These are phyloP conservation scores for Fusarium sp. DNA, from an alignment of 2,329 filamentous ascomycete genomes.

Conservation along the genomic window DNA sequence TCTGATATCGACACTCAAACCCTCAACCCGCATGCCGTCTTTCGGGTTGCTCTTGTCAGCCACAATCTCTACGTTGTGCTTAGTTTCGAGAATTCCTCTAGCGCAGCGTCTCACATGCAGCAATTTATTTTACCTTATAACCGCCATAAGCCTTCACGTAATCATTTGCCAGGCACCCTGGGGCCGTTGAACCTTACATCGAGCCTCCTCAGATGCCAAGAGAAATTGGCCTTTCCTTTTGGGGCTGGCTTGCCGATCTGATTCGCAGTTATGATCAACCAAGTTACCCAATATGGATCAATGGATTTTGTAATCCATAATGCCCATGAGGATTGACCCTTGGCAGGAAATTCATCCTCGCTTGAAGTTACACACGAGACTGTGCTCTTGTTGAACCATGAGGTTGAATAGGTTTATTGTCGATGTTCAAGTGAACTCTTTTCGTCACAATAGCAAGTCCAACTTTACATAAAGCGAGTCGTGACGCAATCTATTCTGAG, in stretches of 20 bases:
- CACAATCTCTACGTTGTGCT: background rate
- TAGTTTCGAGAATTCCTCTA: background rate
- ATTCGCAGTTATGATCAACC: slow-evolving; percentile 29
- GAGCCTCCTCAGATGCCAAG: slow-evolving; percentile 18
- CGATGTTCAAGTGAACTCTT: slow-evolving; percentile 14
- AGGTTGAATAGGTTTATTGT: background rate
- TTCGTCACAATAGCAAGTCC: background rate
- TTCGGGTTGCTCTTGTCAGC: background rate
- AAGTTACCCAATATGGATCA: slow-evolving; percentile 31
- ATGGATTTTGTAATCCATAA: slow-evolving; percentile 15
- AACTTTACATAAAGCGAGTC: slow-evolving; percentile 12
- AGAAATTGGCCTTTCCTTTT: slow-evolving; percentile 25
- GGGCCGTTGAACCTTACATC: slow-evolving; percentile 24
- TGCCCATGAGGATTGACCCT: background rate
- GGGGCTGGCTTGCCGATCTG: slow-evolving; percentile 35
- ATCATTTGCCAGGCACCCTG: slow-evolving; percentile 20
- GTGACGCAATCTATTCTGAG: slow-evolving; percentile 39
- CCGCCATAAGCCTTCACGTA: slow-evolving; percentile 25
- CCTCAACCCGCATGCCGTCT: background rate
- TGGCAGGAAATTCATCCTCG: background rate
- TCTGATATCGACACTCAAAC: background rate
- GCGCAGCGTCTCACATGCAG: background rate
- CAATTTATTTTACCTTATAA: slow-evolving; percentile 1
- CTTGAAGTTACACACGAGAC: background rate
- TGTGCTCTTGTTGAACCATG: background rate